phyloP scores from a whole-genome alignment of 75 land plant species.

The Pinus taeda region DNA sequence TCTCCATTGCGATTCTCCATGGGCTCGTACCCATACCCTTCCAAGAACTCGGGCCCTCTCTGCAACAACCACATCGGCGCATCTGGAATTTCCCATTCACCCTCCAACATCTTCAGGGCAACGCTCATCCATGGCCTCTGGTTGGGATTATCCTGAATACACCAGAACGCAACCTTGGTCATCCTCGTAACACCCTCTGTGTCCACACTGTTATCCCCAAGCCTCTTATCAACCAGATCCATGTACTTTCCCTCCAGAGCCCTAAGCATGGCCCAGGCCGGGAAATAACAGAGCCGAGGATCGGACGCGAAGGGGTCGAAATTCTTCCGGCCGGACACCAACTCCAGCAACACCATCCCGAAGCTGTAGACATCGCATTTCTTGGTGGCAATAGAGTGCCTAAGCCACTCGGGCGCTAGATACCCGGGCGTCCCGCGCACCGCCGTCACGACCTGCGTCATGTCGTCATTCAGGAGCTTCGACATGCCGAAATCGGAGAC shows the following conservation, averaged over 20 bases:
- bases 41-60: slow-evolving; percentile 9
- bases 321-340: slow-evolving; percentile 21
- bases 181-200: slow-evolving; percentile 14
- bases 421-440: slow-evolving; percentile 49
- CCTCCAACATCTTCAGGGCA: slow-evolving; percentile 37
- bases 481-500: slow-evolving; percentile 54
- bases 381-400: slow-evolving; percentile 10
- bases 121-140: slow-evolving; percentile 33
- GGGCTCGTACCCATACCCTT: slow-evolving; percentile 4
- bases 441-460: slow-evolving; percentile 12
- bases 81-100: slow-evolving; percentile 12
- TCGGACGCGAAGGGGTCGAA: slow-evolving; percentile 17
- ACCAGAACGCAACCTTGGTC: slow-evolving; percentile 27
- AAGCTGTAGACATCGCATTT: slow-evolving; percentile 40
- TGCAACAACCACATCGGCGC: slow-evolving; percentile 6
- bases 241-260: slow-evolving; percentile 12
- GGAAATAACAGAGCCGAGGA: slow-evolving; percentile 17
- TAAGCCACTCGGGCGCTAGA: slow-evolving; percentile 31
- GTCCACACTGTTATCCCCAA: background rate
- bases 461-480: slow-evolving; percentile 28
- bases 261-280: slow-evolving; percentile 20
- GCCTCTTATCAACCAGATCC: slow-evolving; percentile 9
- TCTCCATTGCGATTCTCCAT: background rate
- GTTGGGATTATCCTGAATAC: slow-evolving; percentile 25
- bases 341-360: slow-evolving; percentile 36